These are phyloP conservation scores for Conticribra weissflogii DNA, from an alignment of 108 stramenopile genomes.

Conservation along the genomic window DNA sequence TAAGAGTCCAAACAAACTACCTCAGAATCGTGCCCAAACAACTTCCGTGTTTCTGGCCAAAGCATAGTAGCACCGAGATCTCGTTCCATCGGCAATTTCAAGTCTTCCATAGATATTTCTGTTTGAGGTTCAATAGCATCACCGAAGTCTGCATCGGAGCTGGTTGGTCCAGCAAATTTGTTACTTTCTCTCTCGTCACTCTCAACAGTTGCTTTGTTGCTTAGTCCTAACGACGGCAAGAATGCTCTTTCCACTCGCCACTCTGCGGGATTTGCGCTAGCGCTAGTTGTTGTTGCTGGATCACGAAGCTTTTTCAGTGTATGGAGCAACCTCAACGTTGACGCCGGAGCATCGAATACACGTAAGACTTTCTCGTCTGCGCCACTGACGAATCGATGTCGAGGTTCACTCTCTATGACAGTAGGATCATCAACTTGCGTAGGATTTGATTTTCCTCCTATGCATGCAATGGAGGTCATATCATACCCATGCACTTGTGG, in stretches of 20 bases:
- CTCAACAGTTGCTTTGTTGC: constrained; percentile 80
- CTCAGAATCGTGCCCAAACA: constrained; percentile 87
- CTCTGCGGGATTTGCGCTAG: no score
- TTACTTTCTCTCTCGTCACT: constrained; percentile 29
- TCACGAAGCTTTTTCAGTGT: constrained; percentile 25
- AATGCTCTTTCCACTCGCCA: constrained; percentile 83
- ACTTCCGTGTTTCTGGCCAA: constrained; percentile 85
- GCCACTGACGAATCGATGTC: constrained; percentile 75
- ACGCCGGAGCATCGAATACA: constrained; percentile 82
- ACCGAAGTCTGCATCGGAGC: constrained; percentile 24
- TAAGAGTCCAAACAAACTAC: constrained; percentile 78
- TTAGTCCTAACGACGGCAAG: constrained; percentile 85
- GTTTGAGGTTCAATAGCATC: constrained; percentile 20
- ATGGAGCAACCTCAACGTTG: constrained; percentile 60
- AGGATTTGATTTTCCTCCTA: constrained; percentile 33
- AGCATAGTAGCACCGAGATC: constrained; percentile 82
- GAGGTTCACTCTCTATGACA: constrained; percentile 41
- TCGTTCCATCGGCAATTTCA: constrained; percentile 74
- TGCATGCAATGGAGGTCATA: constrained; percentile 71
- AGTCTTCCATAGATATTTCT: constrained; percentile 13
- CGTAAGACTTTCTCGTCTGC: constrained; percentile 90
- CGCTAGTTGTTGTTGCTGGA: neutral
- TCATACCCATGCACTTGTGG: constrained; percentile 92
- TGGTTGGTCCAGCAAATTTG: constrained; percentile 37
- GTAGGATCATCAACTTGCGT: neutral